Base-by-base conservation (phyloP, 129 eudicot species). In the Dittrichia graveolens region DNA sequence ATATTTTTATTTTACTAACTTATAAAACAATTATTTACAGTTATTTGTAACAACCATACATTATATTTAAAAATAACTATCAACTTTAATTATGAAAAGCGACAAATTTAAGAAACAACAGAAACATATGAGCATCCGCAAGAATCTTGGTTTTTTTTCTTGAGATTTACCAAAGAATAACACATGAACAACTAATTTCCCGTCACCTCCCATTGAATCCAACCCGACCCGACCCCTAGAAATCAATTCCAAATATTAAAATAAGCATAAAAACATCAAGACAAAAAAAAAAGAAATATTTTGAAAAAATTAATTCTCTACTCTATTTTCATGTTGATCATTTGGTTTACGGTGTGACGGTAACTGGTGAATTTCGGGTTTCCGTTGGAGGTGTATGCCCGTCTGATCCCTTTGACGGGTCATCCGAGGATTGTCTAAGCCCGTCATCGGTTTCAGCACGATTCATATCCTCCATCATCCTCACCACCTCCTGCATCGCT, bases 381-480 rank as follows among this genome's bases (percentile, higher is more conserved):
- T 84, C 96, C 0, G 67, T 50, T 0, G 96, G 96, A 5, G 97
- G 96, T 3, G 97, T 89, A 3, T 92, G 96, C 34, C 84, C 84
- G 47, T 83, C 96, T 3, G 98, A 92, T 43, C 89, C 96, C 35
- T 88, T 89, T 1, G 95, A 86, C 5, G 93, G 91, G 63, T 91
- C 97, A 52, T 91, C 97, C 1, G 96, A 88, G 34, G 97, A 91
- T 49, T 85, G 95, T 59, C 92, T 76, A 56, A 86, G 63, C 50
- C 93, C 96, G 8, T 83, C 95, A 66, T 92, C 96, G 5, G 94
- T 85, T 67, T 83, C 97, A 4, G 78, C 85, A 72, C 88, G 78
- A 44, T 78, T 82, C 75, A 88, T 84, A 6, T 94, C 97, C 68
- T 87, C 97, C 34, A 94, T 94, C 98, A 90, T 81, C 65, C 83